Evolutionary conservation across 257 asterid genomes (phyloP).

Genomic region (Datura wrightii): DNA sequence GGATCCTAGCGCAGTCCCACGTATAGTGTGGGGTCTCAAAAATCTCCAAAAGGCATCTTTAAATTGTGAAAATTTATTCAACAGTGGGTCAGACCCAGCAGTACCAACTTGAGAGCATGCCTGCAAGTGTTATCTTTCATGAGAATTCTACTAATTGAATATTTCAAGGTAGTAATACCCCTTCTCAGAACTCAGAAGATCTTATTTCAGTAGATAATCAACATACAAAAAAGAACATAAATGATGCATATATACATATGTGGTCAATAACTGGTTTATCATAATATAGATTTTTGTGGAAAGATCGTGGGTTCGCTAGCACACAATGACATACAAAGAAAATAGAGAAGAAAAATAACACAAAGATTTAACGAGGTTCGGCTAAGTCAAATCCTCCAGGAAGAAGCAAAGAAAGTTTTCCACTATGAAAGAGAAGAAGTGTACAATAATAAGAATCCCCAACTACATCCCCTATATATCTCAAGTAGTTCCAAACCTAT

Average conservation of each 20-base stretch:
- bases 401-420: too few relatives aligned
- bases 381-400: too few relatives aligned
- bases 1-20: conserved; percentile 96
- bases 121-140: conserved; percentile 58
- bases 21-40: conserved; percentile 95
- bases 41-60: conserved; percentile 98
- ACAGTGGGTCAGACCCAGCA: conserved; percentile 68
- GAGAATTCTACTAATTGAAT: conserved; percentile 40
- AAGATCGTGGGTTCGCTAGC: too few relatives aligned
- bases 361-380: too few relatives aligned
- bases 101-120: conserved; percentile 87
- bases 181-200: not conserved
- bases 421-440: too few relatives aligned
- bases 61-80: conserved; percentile 63
- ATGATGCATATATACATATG: not conserved
- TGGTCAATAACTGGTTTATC: not conserved
- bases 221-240: not conserved
- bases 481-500: too few relatives aligned
- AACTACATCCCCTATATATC: too few relatives aligned
- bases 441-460: too few relatives aligned
- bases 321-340: too few relatives aligned
- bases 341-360: too few relatives aligned
- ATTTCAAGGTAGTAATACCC: conserved; percentile 15
- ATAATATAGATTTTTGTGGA: not conserved
- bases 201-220: not conserved